These are phyloP conservation scores for Colletotrichum sp. DNA, from an alignment of 2,329 filamentous ascomycete species.

Conservation along the genomic window DNA sequence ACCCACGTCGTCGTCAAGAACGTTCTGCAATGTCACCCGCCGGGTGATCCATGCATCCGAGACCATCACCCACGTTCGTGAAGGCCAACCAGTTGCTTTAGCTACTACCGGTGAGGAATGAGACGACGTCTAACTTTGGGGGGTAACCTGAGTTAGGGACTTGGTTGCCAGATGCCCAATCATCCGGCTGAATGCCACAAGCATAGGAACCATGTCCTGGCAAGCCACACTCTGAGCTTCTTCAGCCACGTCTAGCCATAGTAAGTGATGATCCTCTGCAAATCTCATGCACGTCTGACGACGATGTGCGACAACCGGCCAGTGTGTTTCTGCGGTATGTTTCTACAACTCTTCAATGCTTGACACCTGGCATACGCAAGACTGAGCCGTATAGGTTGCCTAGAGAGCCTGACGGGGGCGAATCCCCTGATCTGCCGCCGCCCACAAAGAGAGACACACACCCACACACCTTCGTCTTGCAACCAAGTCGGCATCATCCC, in stretches of 20 bases:
- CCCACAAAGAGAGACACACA: neutral
- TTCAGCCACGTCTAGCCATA: conserved; percentile 3
- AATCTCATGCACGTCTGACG: conserved; percentile 8
- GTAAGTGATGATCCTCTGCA: neutral
- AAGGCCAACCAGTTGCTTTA: neutral
- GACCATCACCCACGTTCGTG: neutral
- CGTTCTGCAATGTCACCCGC: neutral
- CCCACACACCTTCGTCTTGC: neutral
- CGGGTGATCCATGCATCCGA: neutral
- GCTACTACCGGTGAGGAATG: neutral
- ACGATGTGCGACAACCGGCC: neutral
- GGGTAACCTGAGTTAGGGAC: neutral
- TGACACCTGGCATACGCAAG: neutral
- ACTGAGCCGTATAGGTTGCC: neutral
- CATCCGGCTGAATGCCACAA: neutral
- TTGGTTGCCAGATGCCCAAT: neutral
- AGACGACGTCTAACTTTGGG: neutral
- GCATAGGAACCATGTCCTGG: neutral
- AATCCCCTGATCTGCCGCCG: neutral
- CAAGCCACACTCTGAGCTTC: neutral
- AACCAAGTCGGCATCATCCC: neutral
- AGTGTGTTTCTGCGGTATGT: neutral
- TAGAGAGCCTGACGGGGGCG: neutral
- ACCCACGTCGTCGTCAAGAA: neutral
- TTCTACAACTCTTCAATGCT: neutral